Conservation (phyloP, 495 filamentous ascomycete species). For the Cetradonia linearis region DNA sequence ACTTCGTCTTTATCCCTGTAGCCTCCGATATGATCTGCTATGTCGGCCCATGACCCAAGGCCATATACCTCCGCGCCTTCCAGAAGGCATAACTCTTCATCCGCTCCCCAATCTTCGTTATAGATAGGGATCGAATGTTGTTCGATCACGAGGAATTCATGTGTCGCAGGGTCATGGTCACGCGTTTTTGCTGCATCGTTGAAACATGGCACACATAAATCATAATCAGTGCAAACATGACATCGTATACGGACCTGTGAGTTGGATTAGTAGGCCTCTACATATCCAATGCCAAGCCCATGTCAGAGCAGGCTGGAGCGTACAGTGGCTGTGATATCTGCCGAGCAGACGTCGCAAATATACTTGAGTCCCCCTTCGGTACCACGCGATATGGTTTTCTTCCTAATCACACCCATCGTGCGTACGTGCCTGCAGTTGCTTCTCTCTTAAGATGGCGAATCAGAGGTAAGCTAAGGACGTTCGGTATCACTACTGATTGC, state of each 20-base stretch:
- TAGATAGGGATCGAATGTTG: slow-evolving; percentile 98
- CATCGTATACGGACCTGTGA: slow-evolving; percentile 86
- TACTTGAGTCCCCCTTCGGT: slow-evolving; percentile 91
- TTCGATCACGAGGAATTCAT: slow-evolving; percentile 88
- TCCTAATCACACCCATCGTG: slow-evolving; percentile 87
- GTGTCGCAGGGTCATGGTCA: slow-evolving; percentile 72
- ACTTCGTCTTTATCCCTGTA: slow-evolving; percentile 93
- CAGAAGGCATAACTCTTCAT: slow-evolving; percentile 84
- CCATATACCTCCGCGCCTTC: slow-evolving; percentile 98
- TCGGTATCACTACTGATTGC: not conserved
- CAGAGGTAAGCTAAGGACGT: not conserved
- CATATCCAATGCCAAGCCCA: not conserved
- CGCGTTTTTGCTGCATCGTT: slow-evolving; percentile 63
- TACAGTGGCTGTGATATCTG: slow-evolving; percentile 92
- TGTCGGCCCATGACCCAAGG: slow-evolving; percentile 92
- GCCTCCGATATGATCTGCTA: slow-evolving; percentile 95
- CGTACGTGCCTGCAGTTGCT: not conserved
- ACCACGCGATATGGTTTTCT: slow-evolving; percentile 81
- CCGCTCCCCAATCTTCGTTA: slow-evolving; percentile 87
- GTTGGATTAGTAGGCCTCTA: not conserved
- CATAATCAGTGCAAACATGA: slow-evolving; percentile 77
- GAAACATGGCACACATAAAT: slow-evolving; percentile 95
- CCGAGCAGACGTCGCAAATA: slow-evolving; percentile 90
- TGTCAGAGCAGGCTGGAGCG: slow-evolving; percentile 25
- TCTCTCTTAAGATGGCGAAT: not conserved